Base-by-base conservation (phyloP, 208 protist genomes). In the Trypanosoma lewisi region DNA sequence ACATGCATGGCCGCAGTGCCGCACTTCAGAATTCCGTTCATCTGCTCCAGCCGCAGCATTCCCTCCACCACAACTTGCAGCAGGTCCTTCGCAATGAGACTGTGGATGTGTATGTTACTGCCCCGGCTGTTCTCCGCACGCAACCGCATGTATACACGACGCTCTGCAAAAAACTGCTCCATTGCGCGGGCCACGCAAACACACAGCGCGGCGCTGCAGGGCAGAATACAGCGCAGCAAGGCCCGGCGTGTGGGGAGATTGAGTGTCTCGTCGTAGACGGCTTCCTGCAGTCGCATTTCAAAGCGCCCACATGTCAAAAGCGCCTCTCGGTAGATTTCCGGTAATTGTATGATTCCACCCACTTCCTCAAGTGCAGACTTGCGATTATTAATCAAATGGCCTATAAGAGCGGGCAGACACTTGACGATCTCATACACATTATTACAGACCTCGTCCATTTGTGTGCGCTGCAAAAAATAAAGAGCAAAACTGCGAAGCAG, bases 21-120 rank as follows among this genome's bases (percentile, higher is more conserved):
- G 55, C 57, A 63, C 36, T 57, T 61, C 33, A 86, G 45, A 8
- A 75, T 62, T 0, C 70, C 44, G 64, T 65, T 82, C 39, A 86
- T 63, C 55, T 90, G 78, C 73, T 94, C 88, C 25, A 94, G 70
- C 7, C 75, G 72, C 64, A 91, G 56, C 0, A 94, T 60, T 3
- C 88, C 85, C 54, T 94, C 85, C 41, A 91, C 81, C 1, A 85
- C 78, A 4, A 90, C 78, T 65, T 89, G 83, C 54, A 91, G 70
- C 7, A 90, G 67, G 41, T 87, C 78, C 61, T 89, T 84, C 9
- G 73, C 62, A 36, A 63, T 54, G 11, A 70, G 62, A 31, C 74
- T 54, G 50, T 67, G 39, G 30, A 68, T 70, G 37, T 58, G 67
- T 19, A 70, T 36, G 21, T 65, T 67, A 56, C 63, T 72, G 30